Base-by-base conservation (phyloP, 2,329 filamentous ascomycete species). In the Fusarium transvaalense region DNA sequence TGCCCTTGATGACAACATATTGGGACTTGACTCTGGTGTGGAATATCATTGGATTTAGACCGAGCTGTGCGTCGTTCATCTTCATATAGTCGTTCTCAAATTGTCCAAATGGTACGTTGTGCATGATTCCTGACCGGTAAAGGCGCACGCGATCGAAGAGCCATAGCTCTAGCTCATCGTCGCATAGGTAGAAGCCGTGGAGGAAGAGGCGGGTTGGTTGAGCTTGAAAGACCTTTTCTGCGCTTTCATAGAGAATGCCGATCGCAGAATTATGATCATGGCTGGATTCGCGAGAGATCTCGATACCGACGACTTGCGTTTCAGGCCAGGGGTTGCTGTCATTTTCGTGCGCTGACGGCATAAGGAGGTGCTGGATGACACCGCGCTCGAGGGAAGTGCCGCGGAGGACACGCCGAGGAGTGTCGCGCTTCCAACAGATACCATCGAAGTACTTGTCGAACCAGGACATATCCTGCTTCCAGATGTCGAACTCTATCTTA, bases 91-190 rank as follows among this genome's bases (percentile, higher is more conserved):
- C 47, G 17, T 39, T 38, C 10, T 51, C 10, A 32, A 51, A 51
- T 2, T 51, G 47, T 4, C 15, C 34, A 6, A 51, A 51, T 4
- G 47, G 47, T 10, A 38, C 47, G 21, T 51, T 51, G 23, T 39
- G 23, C 14, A 38, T n/a, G n/a, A 19, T 39, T 27, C 34, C 47
- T 6, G 47, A 38, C 15, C 34, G 32, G 21, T 51, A 51, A 17
- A 51, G 47, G 7, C 47, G 47, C 7, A 51, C 47, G 10, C 50
- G 50, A 32, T 53, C 50, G 12, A 53, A 53, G 17, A 53, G n/a
- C 50, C 50, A 53, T 23, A 53, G 50, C 19, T 53, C 50, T 7
- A 53, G 27, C 29, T 43, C 37, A 15, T 42, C 12, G 17, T 23
- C 50, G 29, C 50, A 32, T 3, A 53, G 37, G 9, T 53, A 53